Conservation (phyloP, 2,329 filamentous ascomycete species). For the Ilyonectria sp. region DNA sequence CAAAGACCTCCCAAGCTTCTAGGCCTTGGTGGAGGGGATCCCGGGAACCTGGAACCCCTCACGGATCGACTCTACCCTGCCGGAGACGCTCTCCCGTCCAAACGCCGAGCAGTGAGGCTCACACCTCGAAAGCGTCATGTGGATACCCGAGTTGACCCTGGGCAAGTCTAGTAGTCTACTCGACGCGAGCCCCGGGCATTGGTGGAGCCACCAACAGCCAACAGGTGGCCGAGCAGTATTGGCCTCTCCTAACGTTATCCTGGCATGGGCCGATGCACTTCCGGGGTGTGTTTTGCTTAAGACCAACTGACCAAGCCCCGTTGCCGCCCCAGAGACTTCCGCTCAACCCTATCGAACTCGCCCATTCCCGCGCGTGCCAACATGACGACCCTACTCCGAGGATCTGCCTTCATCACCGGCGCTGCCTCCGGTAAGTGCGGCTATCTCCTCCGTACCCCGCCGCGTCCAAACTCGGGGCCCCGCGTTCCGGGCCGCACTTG, state of each 20-base stretch:
- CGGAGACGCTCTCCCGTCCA: not conserved
- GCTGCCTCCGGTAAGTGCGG: constrained; percentile 59
- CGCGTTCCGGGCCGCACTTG: not conserved
- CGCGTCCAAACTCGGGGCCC: not conserved
- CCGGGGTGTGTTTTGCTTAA: constrained; percentile 15
- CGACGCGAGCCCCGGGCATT: constrained; percentile 31
- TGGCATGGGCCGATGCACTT: constrained; percentile 29
- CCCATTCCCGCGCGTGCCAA: constrained; percentile 6
- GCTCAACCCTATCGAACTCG: not conserved
- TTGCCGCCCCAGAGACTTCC: not conserved
- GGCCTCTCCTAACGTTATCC: constrained; percentile 27
- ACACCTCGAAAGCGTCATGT: constrained; percentile 38
- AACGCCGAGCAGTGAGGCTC: constrained; percentile 34
- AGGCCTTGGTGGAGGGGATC: not conserved
- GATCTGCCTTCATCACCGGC: constrained; percentile 65
- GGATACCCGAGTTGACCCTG: constrained; percentile 27
- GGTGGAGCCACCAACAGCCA: constrained; percentile 35
- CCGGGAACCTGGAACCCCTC: not conserved
- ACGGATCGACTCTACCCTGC: not conserved
- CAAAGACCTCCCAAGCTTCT: not conserved
- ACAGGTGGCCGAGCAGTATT: not conserved
- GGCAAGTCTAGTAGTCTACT: not conserved
- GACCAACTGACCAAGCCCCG: constrained; percentile 18
- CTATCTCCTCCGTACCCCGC: constrained; percentile 14
- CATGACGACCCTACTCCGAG: constrained; percentile 58